phyloP scores from a whole-genome alignment of 345 rosid species.

The Excoecaria agallocha region DNA sequence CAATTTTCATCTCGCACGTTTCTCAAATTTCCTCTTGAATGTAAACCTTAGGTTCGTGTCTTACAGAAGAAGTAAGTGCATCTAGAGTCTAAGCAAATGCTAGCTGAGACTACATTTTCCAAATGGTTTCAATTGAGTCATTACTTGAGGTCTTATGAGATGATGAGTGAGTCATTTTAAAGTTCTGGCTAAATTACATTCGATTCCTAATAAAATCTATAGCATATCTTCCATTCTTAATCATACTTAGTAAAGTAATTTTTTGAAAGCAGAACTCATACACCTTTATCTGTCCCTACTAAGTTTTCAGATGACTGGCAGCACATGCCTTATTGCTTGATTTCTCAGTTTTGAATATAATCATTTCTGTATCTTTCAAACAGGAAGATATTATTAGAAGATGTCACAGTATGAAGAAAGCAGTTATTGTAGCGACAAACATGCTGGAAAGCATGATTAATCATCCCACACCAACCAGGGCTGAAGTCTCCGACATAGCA shows the following conservation, averaged over 20 bases:
- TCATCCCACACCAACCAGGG: conserved; percentile 98
- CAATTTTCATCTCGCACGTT: neutral
- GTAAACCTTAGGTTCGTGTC: neutral
- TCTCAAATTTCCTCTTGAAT: neutral
- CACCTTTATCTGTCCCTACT: neutral
- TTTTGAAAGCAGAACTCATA: neutral
- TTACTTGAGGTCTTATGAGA: neutral
- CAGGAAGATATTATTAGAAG: conserved; percentile 91
- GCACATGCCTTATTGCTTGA: neutral
- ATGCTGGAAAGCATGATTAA: conserved; percentile 98
- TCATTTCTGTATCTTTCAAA: conserved; percentile 15
- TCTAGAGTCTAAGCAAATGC: neutral
- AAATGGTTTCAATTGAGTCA: neutral
- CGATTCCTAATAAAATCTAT: neutral
- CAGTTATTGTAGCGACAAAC: conserved; percentile 94
- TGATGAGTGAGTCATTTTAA: neutral
- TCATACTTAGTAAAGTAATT: neutral
- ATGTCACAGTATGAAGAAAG: conserved; percentile 82
- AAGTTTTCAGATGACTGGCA: neutral
- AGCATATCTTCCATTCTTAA: neutral
- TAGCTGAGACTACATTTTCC: neutral
- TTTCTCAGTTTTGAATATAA: neutral
- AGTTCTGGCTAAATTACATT: neutral
- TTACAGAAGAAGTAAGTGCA: neutral
- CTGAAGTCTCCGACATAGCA: conserved; percentile 96